Evolutionary conservation across 805 yeast genomes (phyloP).

Genomic region (Pichia nakasei): DNA sequence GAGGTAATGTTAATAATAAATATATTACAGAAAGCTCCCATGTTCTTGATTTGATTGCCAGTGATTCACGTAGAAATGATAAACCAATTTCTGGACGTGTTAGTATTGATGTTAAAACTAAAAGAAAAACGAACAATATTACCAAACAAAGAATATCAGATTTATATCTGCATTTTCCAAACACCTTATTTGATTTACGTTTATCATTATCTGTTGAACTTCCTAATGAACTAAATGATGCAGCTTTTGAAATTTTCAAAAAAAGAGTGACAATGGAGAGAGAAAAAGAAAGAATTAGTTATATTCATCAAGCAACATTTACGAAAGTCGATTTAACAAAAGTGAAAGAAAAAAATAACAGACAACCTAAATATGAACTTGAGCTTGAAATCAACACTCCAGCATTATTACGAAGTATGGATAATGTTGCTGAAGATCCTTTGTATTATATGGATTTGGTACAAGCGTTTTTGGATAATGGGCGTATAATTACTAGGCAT

Average conservation of each 20-base stretch:
- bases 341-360: conserved; percentile 31
- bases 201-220: conserved; percentile 69
- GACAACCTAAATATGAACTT: conserved; percentile 24
- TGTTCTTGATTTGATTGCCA: conserved; percentile 53
- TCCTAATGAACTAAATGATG: conserved; percentile 49
- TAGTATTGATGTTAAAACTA: conserved; percentile 59
- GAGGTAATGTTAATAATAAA: conserved; percentile 26
- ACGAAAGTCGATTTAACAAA: conserved; percentile 67
- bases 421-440: conserved; percentile 27
- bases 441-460: conserved; percentile 37
- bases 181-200: conserved; percentile 67
- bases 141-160: conserved; percentile 70
- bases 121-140: conserved; percentile 58
- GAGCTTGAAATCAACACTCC: conserved; percentile 28
- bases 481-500: conserved; percentile 28
- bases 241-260: conserved; percentile 46
- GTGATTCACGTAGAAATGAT: conserved; percentile 54
- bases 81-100: conserved; percentile 58
- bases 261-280: conserved; percentile 45
- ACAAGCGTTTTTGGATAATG: conserved; percentile 38
- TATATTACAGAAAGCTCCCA: conserved; percentile 56
- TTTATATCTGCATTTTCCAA: conserved; percentile 64
- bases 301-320: conserved; percentile 63
- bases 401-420: conserved; percentile 26
- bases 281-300: conserved; percentile 65